phyloP scores from a whole-genome alignment of 2,329 filamentous ascomycete genomes.

The Monilinia fructicola region DNA sequence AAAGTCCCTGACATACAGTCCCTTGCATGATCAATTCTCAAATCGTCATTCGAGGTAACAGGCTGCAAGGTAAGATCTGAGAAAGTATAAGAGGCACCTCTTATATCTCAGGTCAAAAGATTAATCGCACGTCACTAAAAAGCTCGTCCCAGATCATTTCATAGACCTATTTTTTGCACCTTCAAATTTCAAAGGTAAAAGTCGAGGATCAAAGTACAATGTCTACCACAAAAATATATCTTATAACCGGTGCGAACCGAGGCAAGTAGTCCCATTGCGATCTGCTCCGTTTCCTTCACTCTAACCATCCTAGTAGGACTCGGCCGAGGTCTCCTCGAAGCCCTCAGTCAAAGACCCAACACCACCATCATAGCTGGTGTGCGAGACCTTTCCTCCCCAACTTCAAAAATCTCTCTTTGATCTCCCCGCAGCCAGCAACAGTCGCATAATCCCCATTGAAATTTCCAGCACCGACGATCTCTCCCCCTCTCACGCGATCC shows the following conservation, averaged over 20 bases:
- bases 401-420: constrained; percentile 39
- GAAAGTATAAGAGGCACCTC: neutral
- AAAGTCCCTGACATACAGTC: neutral
- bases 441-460: constrained; percentile 39
- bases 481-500: constrained; percentile 42
- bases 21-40: neutral
- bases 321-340: constrained; percentile 39
- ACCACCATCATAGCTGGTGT: constrained; percentile 40
- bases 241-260: constrained; percentile 44
- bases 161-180: neutral
- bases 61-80: too few relatives aligned
- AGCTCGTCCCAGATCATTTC: neutral
- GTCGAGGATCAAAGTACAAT: neutral
- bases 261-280: constrained; percentile 30
- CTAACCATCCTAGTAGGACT: constrained; percentile 31
- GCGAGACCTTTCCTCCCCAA: constrained; percentile 40
- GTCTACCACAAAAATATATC: constrained; percentile 9
- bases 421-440: constrained; percentile 43
- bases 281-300: neutral
- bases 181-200: neutral
- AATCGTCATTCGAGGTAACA: neutral
- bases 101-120: neutral
- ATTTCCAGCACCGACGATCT: constrained; percentile 47
- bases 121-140: neutral
- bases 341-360: constrained; percentile 26